A percentile compares a stretch with the other conserved stretches of the same genome.
Evolutionary conservation across 2,329 filamentous ascomycete species (phyloP).

Genomic region (Rhytidhysteron rufulum): DNA sequence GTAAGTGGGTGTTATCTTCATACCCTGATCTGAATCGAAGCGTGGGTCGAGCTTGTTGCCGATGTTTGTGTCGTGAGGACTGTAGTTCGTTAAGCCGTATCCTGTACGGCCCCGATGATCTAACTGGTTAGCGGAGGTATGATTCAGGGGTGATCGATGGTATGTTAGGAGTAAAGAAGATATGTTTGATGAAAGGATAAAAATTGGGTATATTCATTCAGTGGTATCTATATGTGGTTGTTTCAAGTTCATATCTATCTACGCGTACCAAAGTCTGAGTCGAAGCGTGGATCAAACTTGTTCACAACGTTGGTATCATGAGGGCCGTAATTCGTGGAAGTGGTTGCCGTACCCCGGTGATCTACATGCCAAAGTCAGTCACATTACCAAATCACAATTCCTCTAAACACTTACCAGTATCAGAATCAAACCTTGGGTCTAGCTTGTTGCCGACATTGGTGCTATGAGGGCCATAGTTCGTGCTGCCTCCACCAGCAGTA

Average conservation of each 20-base stretch:
- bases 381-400: not conserved
- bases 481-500: not conserved
- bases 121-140: not conserved
- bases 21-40: conserved; percentile 1
- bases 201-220: not conserved
- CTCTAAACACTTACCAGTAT: not conserved
- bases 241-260: not conserved
- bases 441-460: conserved; percentile 20
- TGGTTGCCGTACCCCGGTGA: not conserved
- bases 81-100: not conserved
- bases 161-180: conserved; percentile 43
- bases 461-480: conserved; percentile 13
- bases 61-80: conserved; percentile 7
- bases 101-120: not conserved
- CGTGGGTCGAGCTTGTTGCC: conserved; percentile 7
- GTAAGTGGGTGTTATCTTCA: too few relatives aligned
- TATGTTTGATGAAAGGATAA: not conserved
- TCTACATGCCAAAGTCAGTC: not conserved
- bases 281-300: conserved; percentile 20
- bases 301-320: conserved; percentile 19
- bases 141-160: not conserved
- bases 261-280: conserved; percentile 1
- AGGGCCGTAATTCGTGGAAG: conserved; percentile 9
- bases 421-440: conserved; percentile 17
- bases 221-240: not conserved